Percentiles rank a stretch among this genome's conserved stretches.
Evolutionary conservation across 2,329 filamentous ascomycete species (phyloP).

Genomic region (Dryadomyces quercus-mongolicae): DNA sequence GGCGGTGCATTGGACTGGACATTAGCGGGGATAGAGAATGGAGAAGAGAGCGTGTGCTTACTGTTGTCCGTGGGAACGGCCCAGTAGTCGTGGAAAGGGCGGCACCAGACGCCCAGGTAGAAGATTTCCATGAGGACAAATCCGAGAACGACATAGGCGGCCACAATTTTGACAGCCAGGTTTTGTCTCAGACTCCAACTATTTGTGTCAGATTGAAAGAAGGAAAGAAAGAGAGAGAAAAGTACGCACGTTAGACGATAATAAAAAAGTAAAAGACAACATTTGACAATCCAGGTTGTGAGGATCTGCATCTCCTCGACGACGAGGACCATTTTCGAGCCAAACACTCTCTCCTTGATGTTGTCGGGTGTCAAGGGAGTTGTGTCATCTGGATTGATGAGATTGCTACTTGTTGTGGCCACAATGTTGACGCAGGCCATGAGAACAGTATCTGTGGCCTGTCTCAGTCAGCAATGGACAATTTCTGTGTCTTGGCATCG

Average conservation of each 20-base stretch:
- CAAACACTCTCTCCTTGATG: slow-evolving; percentile 29
- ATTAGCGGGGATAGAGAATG: not conserved
- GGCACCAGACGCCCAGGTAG: slow-evolving; percentile 32
- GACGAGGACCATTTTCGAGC: slow-evolving; percentile 51
- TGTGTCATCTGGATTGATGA: slow-evolving; percentile 38
- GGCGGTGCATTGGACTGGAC: slow-evolving; percentile 41
- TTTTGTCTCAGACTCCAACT: slow-evolving; percentile 4
- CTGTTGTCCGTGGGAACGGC: slow-evolving; percentile 24
- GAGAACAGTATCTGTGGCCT: slow-evolving; percentile 39
- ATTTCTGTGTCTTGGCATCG: not conserved
- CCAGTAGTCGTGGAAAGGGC: slow-evolving; percentile 39
- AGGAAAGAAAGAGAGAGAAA: not conserved
- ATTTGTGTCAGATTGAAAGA: not conserved
- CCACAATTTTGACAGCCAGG: slow-evolving; percentile 26
- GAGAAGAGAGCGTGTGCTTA: not conserved
- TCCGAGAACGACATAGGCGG: slow-evolving; percentile 12
- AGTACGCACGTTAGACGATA: slow-evolving; percentile 35
- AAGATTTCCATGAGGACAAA: slow-evolving; percentile 11
- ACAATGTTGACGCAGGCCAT: slow-evolving; percentile 43
- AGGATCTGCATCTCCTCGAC: slow-evolving; percentile 51
- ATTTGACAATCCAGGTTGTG: slow-evolving; percentile 43
- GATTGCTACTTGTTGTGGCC: slow-evolving; percentile 42
- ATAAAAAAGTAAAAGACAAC: slow-evolving; percentile 45
- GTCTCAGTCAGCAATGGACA: not conserved
- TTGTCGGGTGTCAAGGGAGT: slow-evolving; percentile 30